Evolutionary conservation across 108 stramenopile species (phyloP), one percentile per base, ranked within the genome.

Genomic region (Aurantiochytrium sp.): DNA sequence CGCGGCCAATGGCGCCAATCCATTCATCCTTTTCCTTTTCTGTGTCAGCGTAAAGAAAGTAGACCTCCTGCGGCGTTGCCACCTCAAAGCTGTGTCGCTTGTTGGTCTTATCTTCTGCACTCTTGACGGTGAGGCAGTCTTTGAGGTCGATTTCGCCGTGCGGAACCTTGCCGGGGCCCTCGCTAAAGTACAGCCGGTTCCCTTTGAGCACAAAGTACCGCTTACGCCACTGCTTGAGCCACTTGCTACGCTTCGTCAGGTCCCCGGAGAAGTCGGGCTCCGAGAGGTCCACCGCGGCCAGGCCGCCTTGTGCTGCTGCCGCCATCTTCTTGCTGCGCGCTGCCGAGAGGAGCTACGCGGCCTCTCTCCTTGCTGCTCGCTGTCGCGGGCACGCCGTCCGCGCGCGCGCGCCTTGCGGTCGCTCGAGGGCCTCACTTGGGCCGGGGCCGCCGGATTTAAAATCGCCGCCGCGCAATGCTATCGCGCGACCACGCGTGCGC

Each of bases 11-110:
- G 18, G 96, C 96, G 5, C 99, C 99, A 90, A 99, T 99, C 99
- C 99, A 99, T 90, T 99, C 98, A 89, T 99, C 99, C 93, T 99
- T 99, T 90, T 98, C 97, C 91, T 97, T 97, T 92, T 99, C 98
- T 21, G 97, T 97, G 91, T 98, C 98, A 76, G 99, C 99, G 92
- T 96, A 99, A 88, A 98, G 92, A 59, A 98, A 91, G 93, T 95
- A 99, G 14, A 96, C 97, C n/a, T 93, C 94, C 90, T 98, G 97
- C 12, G 95, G 96, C 29, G 99, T 99, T 76, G 96, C 96, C 55
- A 99, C 98, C 92, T 98, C 99, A 73, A 99, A 96, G 60, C 97
- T 96, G 90, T 99, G 95, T 51, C 96, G 96, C 91, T 97, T 98
- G 45, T 95, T 94, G 29, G 96, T 95, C 91, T 98, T 98, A 53